Percentiles rank a stretch among this genome's conserved stretches.
Conservation (phyloP, 768 basidiomycete genomes). For the Kwoniella sp. region DNA sequence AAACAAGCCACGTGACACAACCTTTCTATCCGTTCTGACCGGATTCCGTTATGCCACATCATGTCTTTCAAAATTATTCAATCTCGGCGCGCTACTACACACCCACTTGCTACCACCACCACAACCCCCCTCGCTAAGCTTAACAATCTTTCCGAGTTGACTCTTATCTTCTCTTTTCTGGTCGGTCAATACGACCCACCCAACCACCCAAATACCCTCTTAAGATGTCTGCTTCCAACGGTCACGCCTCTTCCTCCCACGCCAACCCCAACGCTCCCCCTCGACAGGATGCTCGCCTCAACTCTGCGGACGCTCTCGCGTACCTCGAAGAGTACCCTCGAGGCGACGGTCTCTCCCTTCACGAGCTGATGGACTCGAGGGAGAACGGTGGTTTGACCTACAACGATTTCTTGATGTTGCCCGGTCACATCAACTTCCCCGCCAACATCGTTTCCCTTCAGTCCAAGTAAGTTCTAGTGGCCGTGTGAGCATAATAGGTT, state of each 20-base stretch:
- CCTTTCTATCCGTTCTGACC: no score
- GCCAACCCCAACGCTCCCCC: slow-evolving; percentile 36
- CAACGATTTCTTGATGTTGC: slow-evolving; percentile 92
- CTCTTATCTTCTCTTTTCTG: slow-evolving; percentile 8
- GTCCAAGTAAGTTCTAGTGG: slow-evolving; percentile 61
- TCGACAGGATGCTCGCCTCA: slow-evolving; percentile 60
- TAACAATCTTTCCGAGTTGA: slow-evolving; percentile 14
- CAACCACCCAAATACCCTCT: slow-evolving; percentile 15
- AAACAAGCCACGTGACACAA: no score
- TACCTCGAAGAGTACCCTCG: slow-evolving; percentile 71
- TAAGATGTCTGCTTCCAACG: slow-evolving; percentile 38
- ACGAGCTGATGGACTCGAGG: slow-evolving; percentile 81
- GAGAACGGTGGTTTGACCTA: slow-evolving; percentile 81
- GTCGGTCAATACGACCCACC: slow-evolving; percentile 28
- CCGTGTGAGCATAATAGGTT: no score
- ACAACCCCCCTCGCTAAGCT: slow-evolving; percentile 5
- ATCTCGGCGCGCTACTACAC: slow-evolving; percentile 1
- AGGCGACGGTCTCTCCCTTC: slow-evolving; percentile 79
- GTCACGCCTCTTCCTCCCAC: slow-evolving; percentile 17
- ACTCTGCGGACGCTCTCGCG: slow-evolving; percentile 72
- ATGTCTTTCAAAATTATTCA: not conserved
- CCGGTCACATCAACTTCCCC: slow-evolving; percentile 93
- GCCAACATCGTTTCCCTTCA: slow-evolving; percentile 71
- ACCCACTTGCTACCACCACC: not conserved
- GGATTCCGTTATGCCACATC: not conserved